Conservation (phyloP, 148 eudicot species). For the Cornus suecica region DNA sequence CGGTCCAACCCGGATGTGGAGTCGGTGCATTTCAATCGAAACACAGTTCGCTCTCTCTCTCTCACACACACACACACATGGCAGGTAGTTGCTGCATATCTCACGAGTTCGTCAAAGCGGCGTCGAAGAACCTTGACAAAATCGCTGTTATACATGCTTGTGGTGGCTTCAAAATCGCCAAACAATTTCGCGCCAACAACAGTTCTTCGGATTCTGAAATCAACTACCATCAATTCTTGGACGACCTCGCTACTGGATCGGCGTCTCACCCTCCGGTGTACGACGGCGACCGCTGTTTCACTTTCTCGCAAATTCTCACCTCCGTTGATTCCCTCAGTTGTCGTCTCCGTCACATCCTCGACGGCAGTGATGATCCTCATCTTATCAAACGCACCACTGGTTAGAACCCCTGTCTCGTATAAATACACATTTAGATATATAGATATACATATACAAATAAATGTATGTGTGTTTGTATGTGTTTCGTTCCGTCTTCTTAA, state of each 20-base stretch:
- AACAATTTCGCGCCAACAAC: constrained; percentile 21
- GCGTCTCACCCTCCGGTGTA: constrained; percentile 35
- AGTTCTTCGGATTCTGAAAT: background rate
- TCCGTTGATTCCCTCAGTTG: constrained; percentile 58
- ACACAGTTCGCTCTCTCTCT: no score
- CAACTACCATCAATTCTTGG: constrained; percentile 11
- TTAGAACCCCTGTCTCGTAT: background rate
- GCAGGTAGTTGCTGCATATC: constrained; percentile 54
- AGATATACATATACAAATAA: background rate
- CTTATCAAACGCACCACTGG: constrained; percentile 45
- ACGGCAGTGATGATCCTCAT: constrained; percentile 55
- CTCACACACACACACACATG: no score
- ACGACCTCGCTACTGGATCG: constrained; percentile 8
- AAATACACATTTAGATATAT: background rate
- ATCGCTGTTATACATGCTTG: constrained; percentile 59
- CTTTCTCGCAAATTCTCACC: constrained; percentile 56
- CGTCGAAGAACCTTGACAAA: constrained; percentile 48
- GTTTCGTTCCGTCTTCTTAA: background rate
- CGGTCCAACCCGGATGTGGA: no score
- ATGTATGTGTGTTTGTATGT: background rate
- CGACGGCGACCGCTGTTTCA: constrained; percentile 54
- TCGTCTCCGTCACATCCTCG: constrained; percentile 46
- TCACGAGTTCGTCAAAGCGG: constrained; percentile 53
- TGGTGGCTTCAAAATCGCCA: constrained; percentile 36
- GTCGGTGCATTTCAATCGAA: no score